phyloP scores from a whole-genome alignment of 257 asterid species.

The Solanum paucissectum region DNA sequence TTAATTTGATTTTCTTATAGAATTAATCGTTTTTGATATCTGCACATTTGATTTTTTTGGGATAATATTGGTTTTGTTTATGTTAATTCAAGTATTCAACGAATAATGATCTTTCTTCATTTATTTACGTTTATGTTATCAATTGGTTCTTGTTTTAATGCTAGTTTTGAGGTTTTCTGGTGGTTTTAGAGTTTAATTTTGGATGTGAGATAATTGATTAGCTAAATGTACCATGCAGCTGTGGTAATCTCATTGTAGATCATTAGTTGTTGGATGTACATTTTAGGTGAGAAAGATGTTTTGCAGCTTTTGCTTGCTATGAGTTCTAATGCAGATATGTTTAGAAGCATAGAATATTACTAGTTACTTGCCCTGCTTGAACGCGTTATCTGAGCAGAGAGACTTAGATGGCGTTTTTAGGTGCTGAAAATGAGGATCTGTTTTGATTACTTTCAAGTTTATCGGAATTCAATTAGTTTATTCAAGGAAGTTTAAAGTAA shows the following conservation, averaged over 20 bases:
- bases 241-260: neutral
- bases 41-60: neutral
- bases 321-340: neutral
- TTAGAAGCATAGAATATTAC: neutral
- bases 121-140: neutral
- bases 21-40: neutral
- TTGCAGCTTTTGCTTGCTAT: neutral
- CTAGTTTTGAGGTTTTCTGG: neutral
- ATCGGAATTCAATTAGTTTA: neutral
- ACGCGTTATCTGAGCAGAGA: neutral
- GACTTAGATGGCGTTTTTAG: neutral
- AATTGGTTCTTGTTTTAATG: neutral
- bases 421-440: neutral
- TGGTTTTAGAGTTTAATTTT: neutral
- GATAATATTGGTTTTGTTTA: neutral
- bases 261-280: neutral
- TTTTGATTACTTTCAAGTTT: neutral
- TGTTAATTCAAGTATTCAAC: neutral
- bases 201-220: neutral
- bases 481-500: neutral
- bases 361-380: neutral
- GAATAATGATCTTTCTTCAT: neutral
- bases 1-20: neutral
- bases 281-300: neutral
- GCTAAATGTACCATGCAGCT: neutral